Evolutionary conservation across 331 rosid genomes (phyloP).

Genomic region (Ulmus americana): DNA sequence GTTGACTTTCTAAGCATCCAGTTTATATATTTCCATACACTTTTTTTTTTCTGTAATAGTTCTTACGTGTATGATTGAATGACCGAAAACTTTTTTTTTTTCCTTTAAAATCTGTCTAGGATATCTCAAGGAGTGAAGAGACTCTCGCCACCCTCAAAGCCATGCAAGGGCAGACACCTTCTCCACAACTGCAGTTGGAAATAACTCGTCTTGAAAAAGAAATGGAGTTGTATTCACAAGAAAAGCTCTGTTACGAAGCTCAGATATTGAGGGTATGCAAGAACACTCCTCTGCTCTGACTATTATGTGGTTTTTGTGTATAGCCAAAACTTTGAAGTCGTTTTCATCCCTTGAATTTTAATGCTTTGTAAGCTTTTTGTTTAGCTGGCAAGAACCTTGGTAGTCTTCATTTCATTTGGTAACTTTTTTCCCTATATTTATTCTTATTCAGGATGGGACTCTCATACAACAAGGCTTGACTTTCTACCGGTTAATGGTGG

Average conservation of each 20-base stretch:
- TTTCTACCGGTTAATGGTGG: constrained; percentile 79
- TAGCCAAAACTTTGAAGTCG: background rate
- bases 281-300: background rate
- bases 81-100: constrained; percentile 10
- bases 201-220: constrained; percentile 85
- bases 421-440: constrained; percentile 11
- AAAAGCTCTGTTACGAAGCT: constrained; percentile 89
- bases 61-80: constrained; percentile 11
- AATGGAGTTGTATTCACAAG: constrained; percentile 71
- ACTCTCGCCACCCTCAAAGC: constrained; percentile 67
- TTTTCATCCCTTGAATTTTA: constrained; percentile 14
- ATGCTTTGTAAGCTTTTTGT: background rate
- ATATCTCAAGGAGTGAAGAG: constrained; percentile 84
- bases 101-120: constrained; percentile 42
- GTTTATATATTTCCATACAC: constrained; percentile 13
- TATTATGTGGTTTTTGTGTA: background rate
- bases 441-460: constrained; percentile 56
- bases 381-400: background rate
- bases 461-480: constrained; percentile 75
- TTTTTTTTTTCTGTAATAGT: constrained; percentile 7
- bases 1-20: constrained; percentile 5
- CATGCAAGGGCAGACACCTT: constrained; percentile 63
- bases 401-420: background rate
- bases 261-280: constrained; percentile 74
- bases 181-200: constrained; percentile 52